Conservation (phyloP, 208 protist species). For the Acanthamoeba polyphaga region DNA sequence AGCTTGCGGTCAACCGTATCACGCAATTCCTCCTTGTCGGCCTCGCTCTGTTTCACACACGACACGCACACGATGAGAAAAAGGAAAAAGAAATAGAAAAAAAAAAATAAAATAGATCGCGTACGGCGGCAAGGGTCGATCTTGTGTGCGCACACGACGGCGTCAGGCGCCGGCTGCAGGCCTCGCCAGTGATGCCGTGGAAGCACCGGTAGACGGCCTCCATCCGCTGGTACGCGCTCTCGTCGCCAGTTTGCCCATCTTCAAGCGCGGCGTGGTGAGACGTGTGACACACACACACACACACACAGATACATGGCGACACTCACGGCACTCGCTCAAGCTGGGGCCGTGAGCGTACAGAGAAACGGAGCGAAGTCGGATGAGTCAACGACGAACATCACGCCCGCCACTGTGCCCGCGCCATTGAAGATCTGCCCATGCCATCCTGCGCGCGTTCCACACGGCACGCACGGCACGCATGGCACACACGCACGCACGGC, state of each 20-base stretch:
- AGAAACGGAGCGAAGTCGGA: neutral
- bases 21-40: neutral
- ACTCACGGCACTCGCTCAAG: neutral
- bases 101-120: neutral
- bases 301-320: too few species aligned
- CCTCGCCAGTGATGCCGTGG: conserved; percentile 5
- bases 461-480: too few species aligned
- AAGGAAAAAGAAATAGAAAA: too few species aligned
- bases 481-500: too few species aligned
- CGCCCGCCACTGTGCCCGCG: neutral
- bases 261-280: neutral
- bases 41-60: neutral
- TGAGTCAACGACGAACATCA: conserved; percentile 6
- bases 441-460: too few species aligned
- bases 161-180: neutral
- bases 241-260: neutral
- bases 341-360: neutral
- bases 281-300: neutral
- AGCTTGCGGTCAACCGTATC: neutral
- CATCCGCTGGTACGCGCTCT: neutral
- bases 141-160: conserved; percentile 21
- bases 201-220: neutral
- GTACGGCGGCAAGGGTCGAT: neutral
- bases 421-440: neutral
- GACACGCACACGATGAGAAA: neutral